These are phyloP conservation scores for Rosa persica DNA, from an alignment of 306 rosid genomes.

Conservation along the genomic window DNA sequence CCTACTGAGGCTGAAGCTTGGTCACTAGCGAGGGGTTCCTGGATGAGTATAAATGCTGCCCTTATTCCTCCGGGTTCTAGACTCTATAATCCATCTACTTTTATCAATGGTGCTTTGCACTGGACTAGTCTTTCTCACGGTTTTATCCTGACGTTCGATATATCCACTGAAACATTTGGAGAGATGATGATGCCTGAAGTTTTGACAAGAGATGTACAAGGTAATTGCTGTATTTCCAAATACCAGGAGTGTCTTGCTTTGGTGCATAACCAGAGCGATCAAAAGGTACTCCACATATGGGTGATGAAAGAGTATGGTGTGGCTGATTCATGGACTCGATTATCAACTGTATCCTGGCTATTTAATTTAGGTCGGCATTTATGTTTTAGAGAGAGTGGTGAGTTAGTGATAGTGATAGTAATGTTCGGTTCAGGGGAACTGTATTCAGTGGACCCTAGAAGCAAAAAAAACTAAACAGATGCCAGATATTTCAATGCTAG, in stretches of 20 bases:
- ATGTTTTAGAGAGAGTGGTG: not conserved
- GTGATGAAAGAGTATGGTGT: too few species aligned
- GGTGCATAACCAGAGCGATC: too few species aligned
- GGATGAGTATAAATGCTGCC: not conserved
- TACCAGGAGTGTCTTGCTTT: too few species aligned
- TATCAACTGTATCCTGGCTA: not conserved
- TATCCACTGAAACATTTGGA: too few species aligned
- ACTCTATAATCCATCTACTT: not conserved
- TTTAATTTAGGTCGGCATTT: not conserved
- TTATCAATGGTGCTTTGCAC: not conserved
- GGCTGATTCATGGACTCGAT: not conserved
- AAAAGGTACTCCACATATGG: too few species aligned
- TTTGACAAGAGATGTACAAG: too few species aligned
- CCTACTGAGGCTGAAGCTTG: not conserved
- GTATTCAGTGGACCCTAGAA: not conserved
- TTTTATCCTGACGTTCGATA: too few species aligned
- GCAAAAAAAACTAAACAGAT: not conserved
- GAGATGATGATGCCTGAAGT: too few species aligned
- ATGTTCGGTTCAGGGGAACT: too few species aligned
- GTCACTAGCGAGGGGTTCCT: not conserved
- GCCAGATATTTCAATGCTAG: too few species aligned
- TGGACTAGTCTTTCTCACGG: not conserved
- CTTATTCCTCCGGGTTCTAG: too few species aligned
- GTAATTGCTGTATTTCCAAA: too few species aligned
- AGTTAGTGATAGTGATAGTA: not conserved